Conservation (phyloP, 2,329 filamentous ascomycete species). For the Rutstroemia sp. region DNA sequence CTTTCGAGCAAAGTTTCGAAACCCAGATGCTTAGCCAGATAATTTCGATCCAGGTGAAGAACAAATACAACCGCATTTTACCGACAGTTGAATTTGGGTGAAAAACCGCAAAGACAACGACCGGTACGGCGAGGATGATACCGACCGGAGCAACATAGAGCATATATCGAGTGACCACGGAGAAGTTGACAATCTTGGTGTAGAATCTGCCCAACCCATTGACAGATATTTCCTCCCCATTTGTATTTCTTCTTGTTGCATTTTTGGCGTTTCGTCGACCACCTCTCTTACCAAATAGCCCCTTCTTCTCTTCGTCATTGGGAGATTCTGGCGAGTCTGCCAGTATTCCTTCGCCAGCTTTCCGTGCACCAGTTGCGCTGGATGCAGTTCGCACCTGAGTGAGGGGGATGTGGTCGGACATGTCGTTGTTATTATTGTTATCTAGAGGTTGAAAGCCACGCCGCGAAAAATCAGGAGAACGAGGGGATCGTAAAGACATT, state of each 20-base stretch:
- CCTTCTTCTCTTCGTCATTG: slow-evolving; percentile 24
- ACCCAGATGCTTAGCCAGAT: slow-evolving; percentile 62
- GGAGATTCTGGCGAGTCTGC: slow-evolving; percentile 8
- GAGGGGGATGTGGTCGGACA: slow-evolving; percentile 43
- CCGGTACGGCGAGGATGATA: slow-evolving; percentile 52
- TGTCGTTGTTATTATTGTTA: slow-evolving; percentile 18
- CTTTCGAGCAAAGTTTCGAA: slow-evolving; percentile 56
- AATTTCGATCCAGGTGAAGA: slow-evolving; percentile 64
- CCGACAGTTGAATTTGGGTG: slow-evolving; percentile 21
- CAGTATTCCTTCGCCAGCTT: slow-evolving; percentile 33
- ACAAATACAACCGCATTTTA: slow-evolving; percentile 47
- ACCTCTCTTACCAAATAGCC: slow-evolving; percentile 14
- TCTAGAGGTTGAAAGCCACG: slow-evolving; percentile 24
- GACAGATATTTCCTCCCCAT: slow-evolving; percentile 46
- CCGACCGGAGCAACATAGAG: slow-evolving; percentile 61
- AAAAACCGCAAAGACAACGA: slow-evolving; percentile 39
- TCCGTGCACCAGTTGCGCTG: slow-evolving; percentile 48
- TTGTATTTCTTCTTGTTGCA: slow-evolving; percentile 37
- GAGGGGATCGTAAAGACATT: slow-evolving; percentile 25
- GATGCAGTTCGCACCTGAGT: slow-evolving; percentile 47
- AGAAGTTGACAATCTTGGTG: slow-evolving; percentile 55
- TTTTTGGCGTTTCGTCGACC: slow-evolving; percentile 43
- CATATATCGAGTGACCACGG: slow-evolving; percentile 57
- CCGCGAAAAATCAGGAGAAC: slow-evolving; percentile 21
- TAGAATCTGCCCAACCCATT: slow-evolving; percentile 62